These are phyloP conservation scores for Volvariella volvacea DNA, from an alignment of 1,284 basidiomycete genomes.

Conservation along the genomic window DNA sequence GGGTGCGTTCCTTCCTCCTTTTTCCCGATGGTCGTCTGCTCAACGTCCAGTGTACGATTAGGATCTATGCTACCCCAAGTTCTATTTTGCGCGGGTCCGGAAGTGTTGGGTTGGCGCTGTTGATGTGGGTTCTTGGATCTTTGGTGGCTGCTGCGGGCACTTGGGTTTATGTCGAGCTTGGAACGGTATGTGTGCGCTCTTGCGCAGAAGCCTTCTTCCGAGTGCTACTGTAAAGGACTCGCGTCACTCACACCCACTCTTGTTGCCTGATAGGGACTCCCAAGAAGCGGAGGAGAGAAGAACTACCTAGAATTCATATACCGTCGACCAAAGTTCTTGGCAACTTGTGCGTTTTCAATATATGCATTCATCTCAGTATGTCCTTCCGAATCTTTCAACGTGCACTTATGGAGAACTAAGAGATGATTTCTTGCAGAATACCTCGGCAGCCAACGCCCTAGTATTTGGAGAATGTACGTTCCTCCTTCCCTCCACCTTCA, in stretches of 20 bases:
- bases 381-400: conserved; percentile 11
- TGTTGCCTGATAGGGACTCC: conserved; percentile 41
- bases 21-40: conserved; percentile 1
- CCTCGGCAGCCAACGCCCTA: conserved; percentile 45
- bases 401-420: no score
- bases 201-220: neutral
- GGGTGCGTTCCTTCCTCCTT: conserved; percentile 36
- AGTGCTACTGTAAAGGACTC: neutral
- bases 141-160: conserved; percentile 56
- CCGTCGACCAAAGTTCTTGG: conserved; percentile 53
- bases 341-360: conserved; percentile 51
- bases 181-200: conserved; percentile 52
- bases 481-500: neutral
- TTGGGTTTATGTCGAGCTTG: conserved; percentile 69
- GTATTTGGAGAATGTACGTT: conserved; percentile 63
- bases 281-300: conserved; percentile 70
- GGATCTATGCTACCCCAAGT: conserved; percentile 72
- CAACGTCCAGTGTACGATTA: conserved; percentile 16
- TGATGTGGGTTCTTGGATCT: conserved; percentile 69
- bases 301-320: conserved; percentile 72
- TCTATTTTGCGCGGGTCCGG: conserved; percentile 57
- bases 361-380: conserved; percentile 57
- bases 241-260: no score
- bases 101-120: conserved; percentile 27
- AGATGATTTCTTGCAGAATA: conserved; percentile 5